phyloP scores from a whole-genome alignment of 495 filamentous ascomycete species.

The Penicillium pulvis region DNA sequence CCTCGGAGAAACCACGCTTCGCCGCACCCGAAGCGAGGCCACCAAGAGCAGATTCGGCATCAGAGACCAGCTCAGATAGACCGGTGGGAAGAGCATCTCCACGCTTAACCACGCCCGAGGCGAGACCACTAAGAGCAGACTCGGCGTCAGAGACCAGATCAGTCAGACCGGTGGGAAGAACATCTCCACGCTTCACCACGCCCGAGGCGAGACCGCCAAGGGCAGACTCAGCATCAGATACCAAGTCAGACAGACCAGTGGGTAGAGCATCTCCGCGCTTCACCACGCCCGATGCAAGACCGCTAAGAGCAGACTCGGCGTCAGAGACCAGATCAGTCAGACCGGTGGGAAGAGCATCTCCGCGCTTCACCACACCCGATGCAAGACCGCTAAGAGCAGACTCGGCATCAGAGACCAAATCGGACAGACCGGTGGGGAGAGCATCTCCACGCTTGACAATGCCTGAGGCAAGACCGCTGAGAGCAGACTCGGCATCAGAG shows the following conservation, averaged over 20 bases:
- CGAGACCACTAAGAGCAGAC: slow-evolving; percentile 9
- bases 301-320: slow-evolving; percentile 8
- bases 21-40: slow-evolving; percentile 4
- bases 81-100: slow-evolving; percentile 18
- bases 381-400: slow-evolving; percentile 10
- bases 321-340: slow-evolving; percentile 12
- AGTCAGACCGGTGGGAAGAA: slow-evolving; percentile 12
- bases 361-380: slow-evolving; percentile 16
- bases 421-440: slow-evolving; percentile 13
- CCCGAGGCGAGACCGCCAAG: slow-evolving; percentile 8
- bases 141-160: slow-evolving; percentile 13
- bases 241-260: slow-evolving; percentile 7
- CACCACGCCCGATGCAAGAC: slow-evolving; percentile 2
- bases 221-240: slow-evolving; percentile 7
- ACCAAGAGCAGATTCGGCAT: slow-evolving; percentile 12
- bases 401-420: slow-evolving; percentile 12
- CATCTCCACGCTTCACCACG: slow-evolving; percentile 14
- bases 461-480: slow-evolving; percentile 8
- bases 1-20: not conserved
- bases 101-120: slow-evolving; percentile 16
- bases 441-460: slow-evolving; percentile 16
- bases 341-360: slow-evolving; percentile 16
- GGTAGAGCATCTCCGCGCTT: slow-evolving; percentile 2
- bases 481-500: slow-evolving; percentile 7
- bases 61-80: slow-evolving; percentile 9